phyloP scores from a whole-genome alignment of 306 rosid species.

The Vigna reflexopilosa region DNA sequence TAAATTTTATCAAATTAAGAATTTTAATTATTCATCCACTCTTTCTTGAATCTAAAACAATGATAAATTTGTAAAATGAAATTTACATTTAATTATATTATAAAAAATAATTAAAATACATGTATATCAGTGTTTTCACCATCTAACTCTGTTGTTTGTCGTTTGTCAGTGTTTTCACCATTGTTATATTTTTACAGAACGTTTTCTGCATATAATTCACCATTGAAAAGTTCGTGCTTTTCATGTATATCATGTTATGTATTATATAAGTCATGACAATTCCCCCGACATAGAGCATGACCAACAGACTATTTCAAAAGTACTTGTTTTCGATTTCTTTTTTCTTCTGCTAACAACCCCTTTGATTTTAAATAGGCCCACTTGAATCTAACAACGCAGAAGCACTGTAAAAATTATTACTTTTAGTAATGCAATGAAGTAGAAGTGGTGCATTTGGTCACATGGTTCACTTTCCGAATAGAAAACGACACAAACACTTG shows the following conservation, averaged over 20 bases:
- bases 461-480: background rate
- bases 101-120: too few species aligned
- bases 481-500: slow-evolving; percentile 1
- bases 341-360: background rate
- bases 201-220: background rate
- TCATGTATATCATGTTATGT: background rate
- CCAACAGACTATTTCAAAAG: background rate
- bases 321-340: background rate
- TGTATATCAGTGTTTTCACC: too few species aligned
- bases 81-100: too few species aligned
- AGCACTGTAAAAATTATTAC: background rate
- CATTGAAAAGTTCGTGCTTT: background rate
- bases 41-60: too few species aligned
- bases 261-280: background rate
- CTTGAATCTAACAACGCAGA: background rate
- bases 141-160: too few species aligned
- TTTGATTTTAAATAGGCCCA: background rate
- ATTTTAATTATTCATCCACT: too few species aligned
- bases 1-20: too few species aligned
- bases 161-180: background rate
- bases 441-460: background rate
- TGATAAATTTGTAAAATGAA: too few species aligned
- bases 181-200: background rate
- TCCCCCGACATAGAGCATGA: background rate
- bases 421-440: background rate